Conservation (phyloP, 441 rosid species). For the Gossypium lobatum region DNA sequence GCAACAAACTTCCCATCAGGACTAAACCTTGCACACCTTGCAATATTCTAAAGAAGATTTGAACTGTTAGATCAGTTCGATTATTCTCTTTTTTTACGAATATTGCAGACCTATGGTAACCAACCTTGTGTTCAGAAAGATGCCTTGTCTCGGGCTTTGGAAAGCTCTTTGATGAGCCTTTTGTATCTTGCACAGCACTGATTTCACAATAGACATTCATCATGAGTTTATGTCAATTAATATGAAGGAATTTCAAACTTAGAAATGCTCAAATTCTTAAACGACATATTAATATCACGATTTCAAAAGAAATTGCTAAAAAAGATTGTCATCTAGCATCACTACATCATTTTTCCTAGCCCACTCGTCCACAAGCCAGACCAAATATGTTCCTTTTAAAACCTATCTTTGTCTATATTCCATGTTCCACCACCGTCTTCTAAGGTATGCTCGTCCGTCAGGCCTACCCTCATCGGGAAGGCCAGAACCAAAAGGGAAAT, state of each 20-base stretch:
- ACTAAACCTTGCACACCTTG: constrained; percentile 87
- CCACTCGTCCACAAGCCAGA: background rate
- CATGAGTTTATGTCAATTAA: constrained; percentile 5
- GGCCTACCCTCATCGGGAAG: too few relatives aligned
- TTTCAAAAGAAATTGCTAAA: background rate
- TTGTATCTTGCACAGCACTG: constrained; percentile 45
- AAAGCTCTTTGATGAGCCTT: constrained; percentile 48
- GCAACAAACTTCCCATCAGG: constrained; percentile 78
- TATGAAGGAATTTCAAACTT: background rate
- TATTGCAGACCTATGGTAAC: background rate
- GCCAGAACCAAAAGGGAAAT: too few relatives aligned
- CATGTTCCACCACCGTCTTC: too few relatives aligned
- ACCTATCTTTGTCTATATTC: too few relatives aligned
- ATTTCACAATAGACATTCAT: constrained; percentile 15
- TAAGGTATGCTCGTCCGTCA: too few relatives aligned
- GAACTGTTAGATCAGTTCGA: constrained; percentile 20
- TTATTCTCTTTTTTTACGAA: background rate
- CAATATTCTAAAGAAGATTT: constrained; percentile 51
- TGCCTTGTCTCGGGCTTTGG: constrained; percentile 62
- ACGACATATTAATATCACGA: background rate
- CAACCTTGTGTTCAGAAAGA: constrained; percentile 8
- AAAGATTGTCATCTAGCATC: background rate
- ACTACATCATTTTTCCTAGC: background rate
- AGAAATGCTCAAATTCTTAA: background rate
- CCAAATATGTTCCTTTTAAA: background rate